Conservation (phyloP, 129 eudicot genomes). For the carrot (Daucus carota) region DH1_v3.0 NC_030381.2:27453501-27454000, state of each 20-base stretch:
- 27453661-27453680: neutral
- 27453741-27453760: neutral
- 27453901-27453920: slow-evolving; percentile 79
- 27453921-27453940: slow-evolving; percentile 80
- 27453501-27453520: neutral
- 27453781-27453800: neutral
- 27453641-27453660: neutral
- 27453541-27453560: neutral
- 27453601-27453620: neutral
- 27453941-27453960: slow-evolving; percentile 65
- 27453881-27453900: slow-evolving; percentile 46
- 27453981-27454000: slow-evolving; percentile 81
- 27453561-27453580: neutral
- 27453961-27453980: slow-evolving; percentile 84
- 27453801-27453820: neutral
- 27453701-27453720: neutral
- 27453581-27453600: neutral
- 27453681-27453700: neutral
- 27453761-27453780: neutral
- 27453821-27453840: neutral
- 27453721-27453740: neutral
- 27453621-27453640: neutral
- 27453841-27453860: neutral
- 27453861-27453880: neutral
- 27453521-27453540: neutral